Percentiles rank a stretch among this genome's conserved stretches.
These are phyloP conservation scores for Phytophthora hybrid DNA, from an alignment of 352 stramenopile genomes.

Conservation along the genomic window DNA sequence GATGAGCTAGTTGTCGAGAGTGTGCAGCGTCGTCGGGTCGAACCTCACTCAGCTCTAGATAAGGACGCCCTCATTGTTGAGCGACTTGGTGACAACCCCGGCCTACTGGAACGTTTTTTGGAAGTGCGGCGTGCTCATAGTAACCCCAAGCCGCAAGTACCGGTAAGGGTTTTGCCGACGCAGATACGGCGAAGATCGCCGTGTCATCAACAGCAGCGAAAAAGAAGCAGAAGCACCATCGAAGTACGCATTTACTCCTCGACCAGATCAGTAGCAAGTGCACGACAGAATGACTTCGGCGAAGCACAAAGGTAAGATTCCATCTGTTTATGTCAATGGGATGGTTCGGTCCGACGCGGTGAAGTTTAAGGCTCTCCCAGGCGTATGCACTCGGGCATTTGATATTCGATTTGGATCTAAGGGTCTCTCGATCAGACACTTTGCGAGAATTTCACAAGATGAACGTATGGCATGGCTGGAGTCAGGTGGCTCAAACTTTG, in stretches of 20 bases:
- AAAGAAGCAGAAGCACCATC: neutral
- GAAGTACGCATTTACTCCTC: neutral
- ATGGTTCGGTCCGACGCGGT: neutral
- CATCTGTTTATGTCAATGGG: neutral
- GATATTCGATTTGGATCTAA: neutral
- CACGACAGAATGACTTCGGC: neutral
- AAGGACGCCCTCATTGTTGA: no score
- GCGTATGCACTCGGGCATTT: neutral
- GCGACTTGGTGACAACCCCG: no score
- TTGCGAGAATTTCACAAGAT: neutral
- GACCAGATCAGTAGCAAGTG: neutral
- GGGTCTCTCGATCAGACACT: neutral
- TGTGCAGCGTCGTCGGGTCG: no score
- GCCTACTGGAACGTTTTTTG: no score
- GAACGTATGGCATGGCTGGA: neutral
- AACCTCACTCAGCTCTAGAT: no score
- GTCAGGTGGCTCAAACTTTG: conserved; percentile 6
- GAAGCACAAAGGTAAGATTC: neutral
- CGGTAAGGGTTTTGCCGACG: no score
- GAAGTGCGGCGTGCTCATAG: no score
- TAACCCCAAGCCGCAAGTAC: no score
- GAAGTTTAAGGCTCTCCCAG: neutral
- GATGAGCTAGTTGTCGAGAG: no score
- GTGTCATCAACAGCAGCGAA: neutral
- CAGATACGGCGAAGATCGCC: no score